Conservation (phyloP, 2,329 filamentous ascomycete genomes). For the Didymella lethalis region DNA sequence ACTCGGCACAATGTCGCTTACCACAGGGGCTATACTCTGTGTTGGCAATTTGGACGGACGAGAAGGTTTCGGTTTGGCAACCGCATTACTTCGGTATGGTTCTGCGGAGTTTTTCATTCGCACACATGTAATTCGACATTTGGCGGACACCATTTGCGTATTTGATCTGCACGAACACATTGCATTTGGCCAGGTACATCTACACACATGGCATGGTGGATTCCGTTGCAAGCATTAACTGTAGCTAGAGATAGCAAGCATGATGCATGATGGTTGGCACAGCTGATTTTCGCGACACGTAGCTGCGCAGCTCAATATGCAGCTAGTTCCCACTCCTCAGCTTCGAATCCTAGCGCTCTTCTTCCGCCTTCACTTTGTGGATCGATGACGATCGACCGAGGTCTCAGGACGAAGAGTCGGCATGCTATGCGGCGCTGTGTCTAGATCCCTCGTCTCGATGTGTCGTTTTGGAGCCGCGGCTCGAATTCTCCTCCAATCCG, state of each 20-base stretch:
- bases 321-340: constrained; percentile 26
- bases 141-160: constrained; percentile 4
- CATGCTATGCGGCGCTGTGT: constrained; percentile 12
- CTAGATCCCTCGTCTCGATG: constrained; percentile 15
- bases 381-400: constrained; percentile 26
- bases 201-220: constrained; percentile 35
- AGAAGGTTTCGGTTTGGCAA: constrained; percentile 17
- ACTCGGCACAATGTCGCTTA: constrained; percentile 23
- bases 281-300: constrained; percentile 37
- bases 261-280: constrained; percentile 12
- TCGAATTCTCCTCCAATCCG: constrained; percentile 22
- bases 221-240: constrained; percentile 24
- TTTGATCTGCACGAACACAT: constrained; percentile 16
- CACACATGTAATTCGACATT: constrained; percentile 21
- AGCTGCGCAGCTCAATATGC: constrained; percentile 29
- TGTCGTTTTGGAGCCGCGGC: constrained; percentile 1
- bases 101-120: constrained; percentile 10
- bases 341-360: constrained; percentile 12
- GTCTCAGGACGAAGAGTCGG: constrained; percentile 24
- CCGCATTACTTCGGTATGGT: constrained; percentile 21
- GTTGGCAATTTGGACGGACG: constrained; percentile 14
- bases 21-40: constrained; percentile 24
- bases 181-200: constrained; percentile 31
- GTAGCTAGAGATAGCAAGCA: constrained; percentile 19
- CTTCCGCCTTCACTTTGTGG: constrained; percentile 13